Conservation (phyloP, 164 flowering plant species). For the Dillenia turbinata region DNA sequence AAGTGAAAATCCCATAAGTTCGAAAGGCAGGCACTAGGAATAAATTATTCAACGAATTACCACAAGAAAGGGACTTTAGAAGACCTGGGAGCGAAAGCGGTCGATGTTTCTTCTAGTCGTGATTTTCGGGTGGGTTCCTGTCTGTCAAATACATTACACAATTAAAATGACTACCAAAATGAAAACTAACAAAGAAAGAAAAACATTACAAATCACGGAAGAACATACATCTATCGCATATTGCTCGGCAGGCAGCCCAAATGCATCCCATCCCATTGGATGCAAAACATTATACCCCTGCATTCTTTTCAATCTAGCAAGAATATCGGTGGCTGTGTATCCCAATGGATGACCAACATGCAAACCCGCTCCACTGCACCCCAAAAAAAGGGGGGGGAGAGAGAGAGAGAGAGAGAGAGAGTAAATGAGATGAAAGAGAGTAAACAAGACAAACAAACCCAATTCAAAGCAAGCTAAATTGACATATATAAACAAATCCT, state of each 20-base stretch:
- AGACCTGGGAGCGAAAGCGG: constrained; percentile 86
- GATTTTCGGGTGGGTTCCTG: constrained; percentile 92
- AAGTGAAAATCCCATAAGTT: too few species aligned
- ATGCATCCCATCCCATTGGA: constrained; percentile 99
- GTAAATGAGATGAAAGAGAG: too few species aligned
- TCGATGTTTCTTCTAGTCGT: constrained; percentile 78
- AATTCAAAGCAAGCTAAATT: too few species aligned
- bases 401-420: too few species aligned
- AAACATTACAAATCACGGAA: background rate
- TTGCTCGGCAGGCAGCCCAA: constrained; percentile 98
- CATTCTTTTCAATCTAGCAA: constrained; percentile 87
- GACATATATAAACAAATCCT: too few species aligned
- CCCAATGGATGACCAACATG: constrained; percentile 99
- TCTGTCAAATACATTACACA: constrained; percentile 36
- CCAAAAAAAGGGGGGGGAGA: background rate
- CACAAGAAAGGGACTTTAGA: constrained; percentile 5
- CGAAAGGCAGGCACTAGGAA: too few species aligned
- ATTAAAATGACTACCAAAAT: background rate
- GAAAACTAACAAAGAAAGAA: background rate
- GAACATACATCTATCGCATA: constrained; percentile 83
- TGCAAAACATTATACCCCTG: constrained; percentile 96
- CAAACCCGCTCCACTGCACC: constrained; percentile 86
- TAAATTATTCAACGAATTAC: background rate
- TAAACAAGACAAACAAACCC: too few species aligned
- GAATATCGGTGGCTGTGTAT: constrained; percentile 94